These are phyloP conservation scores for Mesotaenium endlicherianum DNA, from an alignment of 139 green algal genomes.

Conservation along the genomic window DNA sequence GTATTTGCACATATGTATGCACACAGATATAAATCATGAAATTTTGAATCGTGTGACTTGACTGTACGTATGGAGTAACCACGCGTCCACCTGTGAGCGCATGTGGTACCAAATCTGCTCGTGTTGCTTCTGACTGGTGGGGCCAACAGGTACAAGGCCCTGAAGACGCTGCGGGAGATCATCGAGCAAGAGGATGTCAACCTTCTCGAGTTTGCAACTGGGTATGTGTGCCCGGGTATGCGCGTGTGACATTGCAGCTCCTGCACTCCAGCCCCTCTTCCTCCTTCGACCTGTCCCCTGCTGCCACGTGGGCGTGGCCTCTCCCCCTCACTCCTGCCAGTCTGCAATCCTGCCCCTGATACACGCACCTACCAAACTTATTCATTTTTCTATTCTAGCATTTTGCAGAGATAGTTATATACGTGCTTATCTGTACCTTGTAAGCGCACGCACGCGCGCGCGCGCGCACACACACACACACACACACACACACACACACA, in stretches of 20 bases:
- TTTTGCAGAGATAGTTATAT: no score
- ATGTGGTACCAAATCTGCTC: no score
- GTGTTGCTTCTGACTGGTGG: neutral
- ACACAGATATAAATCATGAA: no score
- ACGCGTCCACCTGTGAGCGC: no score
- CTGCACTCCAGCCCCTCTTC: neutral
- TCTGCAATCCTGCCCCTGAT: neutral
- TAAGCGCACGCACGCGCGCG: no score
- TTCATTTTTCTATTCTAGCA: neutral
- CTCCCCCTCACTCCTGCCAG: neutral
- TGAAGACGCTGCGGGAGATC: neutral
- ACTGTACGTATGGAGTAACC: no score
- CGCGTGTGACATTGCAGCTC: neutral
- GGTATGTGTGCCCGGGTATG: neutral
- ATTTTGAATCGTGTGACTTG: no score
- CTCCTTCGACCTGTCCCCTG: neutral
- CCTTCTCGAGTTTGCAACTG: constrained; percentile 21
- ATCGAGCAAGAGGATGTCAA: constrained; percentile 2
- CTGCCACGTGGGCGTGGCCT: neutral
- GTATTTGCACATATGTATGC: no score
- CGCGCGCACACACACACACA: no score
- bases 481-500: no score
- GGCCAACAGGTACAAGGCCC: neutral
- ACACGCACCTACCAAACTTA: neutral
- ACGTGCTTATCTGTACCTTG: no score